Percentiles rank a stretch among this genome's conserved stretches.
These are phyloP conservation scores for Phycomyces blakesleeanus DNA, from an alignment of 192 early-diverging fungal species.

Conservation along the genomic window DNA sequence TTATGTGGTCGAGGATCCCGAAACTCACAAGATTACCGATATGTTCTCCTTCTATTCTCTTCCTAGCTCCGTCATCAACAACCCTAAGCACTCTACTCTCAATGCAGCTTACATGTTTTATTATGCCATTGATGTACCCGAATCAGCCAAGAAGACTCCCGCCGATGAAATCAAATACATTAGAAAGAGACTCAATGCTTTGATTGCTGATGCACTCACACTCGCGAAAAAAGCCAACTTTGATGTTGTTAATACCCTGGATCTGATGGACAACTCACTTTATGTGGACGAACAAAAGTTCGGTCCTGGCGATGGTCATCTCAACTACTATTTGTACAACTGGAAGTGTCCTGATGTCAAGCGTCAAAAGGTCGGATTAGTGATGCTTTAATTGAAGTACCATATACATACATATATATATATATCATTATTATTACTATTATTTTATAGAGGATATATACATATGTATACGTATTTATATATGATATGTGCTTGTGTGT, in stretches of 20 bases:
- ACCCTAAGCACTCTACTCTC: conserved; percentile 66
- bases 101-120: conserved; percentile 96
- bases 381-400: conserved; percentile 84
- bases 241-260: conserved; percentile 95
- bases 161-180: conserved; percentile 42
- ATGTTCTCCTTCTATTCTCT: conserved; percentile 95
- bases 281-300: conserved; percentile 86
- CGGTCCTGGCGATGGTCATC: conserved; percentile 86
- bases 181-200: conserved; percentile 47
- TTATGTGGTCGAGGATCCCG: conserved; percentile 84
- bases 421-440: too few relatives aligned
- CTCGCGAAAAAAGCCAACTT: conserved; percentile 68
- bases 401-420: too few relatives aligned
- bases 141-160: conserved; percentile 38
- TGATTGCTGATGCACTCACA: conserved; percentile 82
- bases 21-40: conserved; percentile 69
- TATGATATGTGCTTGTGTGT: too few relatives aligned
- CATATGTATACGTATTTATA: too few relatives aligned
- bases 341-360: conserved; percentile 74
- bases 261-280: conserved; percentile 85
- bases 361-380: conserved; percentile 74
- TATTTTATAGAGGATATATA: too few relatives aligned
- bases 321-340: conserved; percentile 98
- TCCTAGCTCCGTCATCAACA: conserved; percentile 85
- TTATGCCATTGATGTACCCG: conserved; percentile 62